Evolutionary conservation across 2,329 filamentous ascomycete genomes (phyloP), one percentile per base, ranked within the genome.

Genomic region (Hymenoscyphus albidus): DNA sequence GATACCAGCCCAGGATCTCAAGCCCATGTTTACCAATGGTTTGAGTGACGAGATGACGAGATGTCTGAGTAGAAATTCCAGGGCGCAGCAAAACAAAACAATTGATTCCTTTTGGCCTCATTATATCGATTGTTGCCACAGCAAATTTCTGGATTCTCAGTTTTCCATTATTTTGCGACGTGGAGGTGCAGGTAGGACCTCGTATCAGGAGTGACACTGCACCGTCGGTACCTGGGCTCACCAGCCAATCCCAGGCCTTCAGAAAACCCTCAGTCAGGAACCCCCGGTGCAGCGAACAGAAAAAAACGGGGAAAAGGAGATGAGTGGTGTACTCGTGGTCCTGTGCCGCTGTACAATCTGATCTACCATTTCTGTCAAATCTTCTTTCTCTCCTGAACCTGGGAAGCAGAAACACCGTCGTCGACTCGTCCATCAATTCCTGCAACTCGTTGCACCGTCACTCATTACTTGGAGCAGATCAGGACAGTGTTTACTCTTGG

Each of bases 371-470:
- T 22, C 48, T 27, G 48, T 54, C 48, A 27, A 54, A 54, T 27
- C 22, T 27, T 54, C 48, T 18, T 27, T 27, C 18, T 3, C n/a
- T 44, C n/a, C 35, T 35, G 35, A 10, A 35, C 35, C 35, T 35
- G 35, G 35, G 9, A 35, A 7, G 14, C 48, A 54, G 48, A 35
- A 35, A 35, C 35, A 35, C 5, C 5, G 35, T 35, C 9, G 35
- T 35, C 35, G 40, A 54, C 18, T 54, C 18, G 48, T 54, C 48
- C 18, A 54, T 27, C 18, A 54, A 54, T 54, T 54, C 18, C 18
- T 27, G 48, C 48, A 54, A 27, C 48, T 54, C 22, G 48, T 54
- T 54, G 48, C 48, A 54, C 48, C 18, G 48, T 27, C 48, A 54
- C 48, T 54, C 48, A 54, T 54, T 54, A 35, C 35, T 35, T 35